Conservation (phyloP, 2,329 filamentous ascomycete species). For the Colletotrichum graminicola region DNA sequence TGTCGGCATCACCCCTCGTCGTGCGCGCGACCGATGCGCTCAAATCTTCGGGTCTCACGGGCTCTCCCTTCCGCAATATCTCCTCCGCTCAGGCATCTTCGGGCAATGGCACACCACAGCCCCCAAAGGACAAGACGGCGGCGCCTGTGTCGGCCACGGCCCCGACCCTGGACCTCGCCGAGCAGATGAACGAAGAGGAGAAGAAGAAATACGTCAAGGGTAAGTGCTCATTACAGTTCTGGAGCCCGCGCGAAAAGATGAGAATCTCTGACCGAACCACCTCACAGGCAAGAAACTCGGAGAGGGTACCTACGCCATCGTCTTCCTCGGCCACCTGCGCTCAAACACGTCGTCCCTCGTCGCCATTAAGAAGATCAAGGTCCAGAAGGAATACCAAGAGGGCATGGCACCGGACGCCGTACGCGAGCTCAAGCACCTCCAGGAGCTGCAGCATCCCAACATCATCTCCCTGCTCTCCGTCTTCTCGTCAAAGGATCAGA, state of each 20-base stretch:
- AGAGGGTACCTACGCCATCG: constrained; percentile 96
- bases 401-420: constrained; percentile 95
- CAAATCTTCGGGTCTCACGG: constrained; percentile 50
- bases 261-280: background rate
- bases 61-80: constrained; percentile 60
- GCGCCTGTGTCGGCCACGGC: constrained; percentile 46
- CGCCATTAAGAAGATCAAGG: constrained; percentile 94
- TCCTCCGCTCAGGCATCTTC: constrained; percentile 54
- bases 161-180: constrained; percentile 72
- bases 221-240: constrained; percentile 48
- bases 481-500: constrained; percentile 96
- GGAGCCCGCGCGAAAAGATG: background rate
- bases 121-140: constrained; percentile 42
- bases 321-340: constrained; percentile 88
- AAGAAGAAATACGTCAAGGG: constrained; percentile 93
- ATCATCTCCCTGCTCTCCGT: constrained; percentile 94
- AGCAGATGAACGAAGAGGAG: constrained; percentile 84
- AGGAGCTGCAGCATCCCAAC: constrained; percentile 94
- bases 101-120: constrained; percentile 60
- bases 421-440: constrained; percentile 94
- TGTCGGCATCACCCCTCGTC: constrained; percentile 63
- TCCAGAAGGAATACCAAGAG: constrained; percentile 87
- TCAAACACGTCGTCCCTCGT: constrained; percentile 79
- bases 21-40: constrained; percentile 54
- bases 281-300: constrained; percentile 86